phyloP scores from a whole-genome alignment of 1,139 yeast genomes.

The Pneumocystis jirovecii region DNA sequence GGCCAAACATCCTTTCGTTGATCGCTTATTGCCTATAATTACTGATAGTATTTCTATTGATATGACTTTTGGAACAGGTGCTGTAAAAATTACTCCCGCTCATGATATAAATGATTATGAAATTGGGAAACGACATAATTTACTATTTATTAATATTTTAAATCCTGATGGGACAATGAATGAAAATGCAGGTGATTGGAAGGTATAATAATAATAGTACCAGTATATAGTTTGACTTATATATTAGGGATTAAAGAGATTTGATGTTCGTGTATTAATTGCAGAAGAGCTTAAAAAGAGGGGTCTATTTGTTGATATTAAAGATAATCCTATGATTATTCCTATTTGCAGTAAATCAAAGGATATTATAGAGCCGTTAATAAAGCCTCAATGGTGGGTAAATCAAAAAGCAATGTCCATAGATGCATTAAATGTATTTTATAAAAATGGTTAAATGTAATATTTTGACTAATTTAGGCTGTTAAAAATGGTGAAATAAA shows the following conservation, averaged over 20 bases:
- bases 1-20: constrained; percentile 79
- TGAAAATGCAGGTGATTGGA: constrained; percentile 75
- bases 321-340: constrained; percentile 88
- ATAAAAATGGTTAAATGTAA: constrained; percentile 28
- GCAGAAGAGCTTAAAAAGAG: constrained; percentile 63
- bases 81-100: constrained; percentile 96
- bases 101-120: constrained; percentile 94
- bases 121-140: constrained; percentile 85
- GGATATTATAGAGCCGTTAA: constrained; percentile 85
- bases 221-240: neutral
- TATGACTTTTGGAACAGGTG: constrained; percentile 99
- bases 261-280: constrained; percentile 79
- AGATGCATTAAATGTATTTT: constrained; percentile 34
- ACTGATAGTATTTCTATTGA: constrained; percentile 90
- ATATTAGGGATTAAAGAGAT: constrained; percentile 74
- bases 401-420: constrained; percentile 78
- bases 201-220: neutral
- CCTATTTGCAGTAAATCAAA: constrained; percentile 94
- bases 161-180: constrained; percentile 87
- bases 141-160: constrained; percentile 76
- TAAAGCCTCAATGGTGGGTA: constrained; percentile 99
- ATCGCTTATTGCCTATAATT: constrained; percentile 72
- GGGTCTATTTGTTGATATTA: constrained; percentile 67
- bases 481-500: constrained; percentile 70
- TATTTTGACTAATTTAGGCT: constrained; percentile 26